Evolutionary conservation across 2,329 filamentous ascomycete species (phyloP).

Genomic region (Scopulariopsis brevicaulis): DNA sequence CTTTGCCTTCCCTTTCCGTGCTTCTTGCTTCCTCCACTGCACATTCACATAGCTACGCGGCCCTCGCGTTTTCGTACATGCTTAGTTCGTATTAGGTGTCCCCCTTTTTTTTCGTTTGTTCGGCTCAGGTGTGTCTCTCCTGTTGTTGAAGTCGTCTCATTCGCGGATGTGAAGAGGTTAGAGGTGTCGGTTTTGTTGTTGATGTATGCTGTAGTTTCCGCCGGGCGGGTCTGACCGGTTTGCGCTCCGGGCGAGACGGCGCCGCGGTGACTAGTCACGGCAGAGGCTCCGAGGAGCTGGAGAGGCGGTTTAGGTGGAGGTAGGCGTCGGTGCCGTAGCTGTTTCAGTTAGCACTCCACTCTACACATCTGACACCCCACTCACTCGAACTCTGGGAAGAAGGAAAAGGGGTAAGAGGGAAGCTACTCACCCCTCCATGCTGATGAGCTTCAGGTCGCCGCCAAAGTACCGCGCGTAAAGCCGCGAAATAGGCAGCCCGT

Average conservation of each 20-base stretch:
- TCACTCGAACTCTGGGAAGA: slow-evolving; percentile 8
- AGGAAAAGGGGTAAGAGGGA: neutral
- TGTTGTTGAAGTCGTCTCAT: too few relatives aligned
- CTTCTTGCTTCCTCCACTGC: neutral
- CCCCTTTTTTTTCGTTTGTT: too few relatives aligned
- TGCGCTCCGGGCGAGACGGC: neutral
- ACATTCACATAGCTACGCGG: too few relatives aligned
- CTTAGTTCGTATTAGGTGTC: neutral
- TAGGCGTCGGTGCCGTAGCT: slow-evolving; percentile 98
- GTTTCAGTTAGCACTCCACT: neutral
- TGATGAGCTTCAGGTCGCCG: slow-evolving; percentile 92
- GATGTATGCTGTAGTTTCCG: too few relatives aligned
- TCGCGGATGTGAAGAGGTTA: too few relatives aligned
- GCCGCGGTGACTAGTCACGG: slow-evolving; percentile 49
- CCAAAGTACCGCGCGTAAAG: slow-evolving; percentile 96
- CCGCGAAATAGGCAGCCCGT: slow-evolving; percentile 86
- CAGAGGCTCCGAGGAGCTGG: slow-evolving; percentile 88
- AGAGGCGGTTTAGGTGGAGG: slow-evolving; percentile 90
- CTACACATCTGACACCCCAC: neutral
- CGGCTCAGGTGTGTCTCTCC: too few relatives aligned
- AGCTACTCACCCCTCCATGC: slow-evolving; percentile 85
- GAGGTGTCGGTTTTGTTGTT: too few relatives aligned
- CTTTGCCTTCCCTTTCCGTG: neutral
- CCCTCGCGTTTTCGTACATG: neutral
- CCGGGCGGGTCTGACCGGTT: too few relatives aligned